Conservation (phyloP, 2,329 filamentous ascomycete genomes). For the Endoconidiophora laricicola region DNA sequence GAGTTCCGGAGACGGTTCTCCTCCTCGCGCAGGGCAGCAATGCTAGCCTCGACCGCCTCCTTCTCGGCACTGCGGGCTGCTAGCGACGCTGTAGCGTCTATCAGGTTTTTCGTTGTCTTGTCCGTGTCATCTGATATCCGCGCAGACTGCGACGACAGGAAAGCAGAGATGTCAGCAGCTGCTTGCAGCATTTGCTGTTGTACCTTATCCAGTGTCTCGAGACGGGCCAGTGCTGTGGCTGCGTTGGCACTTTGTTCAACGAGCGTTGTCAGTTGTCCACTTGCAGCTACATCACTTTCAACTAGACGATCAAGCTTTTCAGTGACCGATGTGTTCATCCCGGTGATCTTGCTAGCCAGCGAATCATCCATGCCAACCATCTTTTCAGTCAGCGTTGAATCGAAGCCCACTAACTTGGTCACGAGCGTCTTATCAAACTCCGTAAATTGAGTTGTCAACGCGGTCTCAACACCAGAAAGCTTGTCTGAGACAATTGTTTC, state of each 20-base stretch:
- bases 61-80: constrained; percentile 57
- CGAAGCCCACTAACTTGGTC: constrained; percentile 6
- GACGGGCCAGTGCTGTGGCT: constrained; percentile 53
- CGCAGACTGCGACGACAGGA: constrained; percentile 60
- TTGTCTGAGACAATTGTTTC: constrained; percentile 4
- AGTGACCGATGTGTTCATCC: constrained; percentile 2
- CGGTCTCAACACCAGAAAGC: constrained; percentile 2
- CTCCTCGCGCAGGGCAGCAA: constrained; percentile 34
- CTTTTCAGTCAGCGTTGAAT: constrained; percentile 8
- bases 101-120: constrained; percentile 59
- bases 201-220: constrained; percentile 55
- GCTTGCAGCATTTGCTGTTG: constrained; percentile 75
- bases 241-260: constrained; percentile 44
- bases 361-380: constrained; percentile 11
- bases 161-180: constrained; percentile 67
- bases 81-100: constrained; percentile 64
- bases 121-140: constrained; percentile 63
- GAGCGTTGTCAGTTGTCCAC: constrained; percentile 18
- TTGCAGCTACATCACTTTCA: constrained; percentile 19
- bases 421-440: constrained; percentile 8
- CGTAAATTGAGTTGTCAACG: constrained; percentile 9
- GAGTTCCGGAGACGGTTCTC: constrained; percentile 36
- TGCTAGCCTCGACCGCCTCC: constrained; percentile 40
- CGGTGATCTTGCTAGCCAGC: constrained; percentile 5
- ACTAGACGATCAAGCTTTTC: constrained; percentile 36